A percentile compares a stretch with the other conserved stretches of the same genome.
These are phyloP conservation scores for Aspergillus heteromorphus DNA, from an alignment of 495 filamentous ascomycete genomes.

Conservation along the genomic window DNA sequence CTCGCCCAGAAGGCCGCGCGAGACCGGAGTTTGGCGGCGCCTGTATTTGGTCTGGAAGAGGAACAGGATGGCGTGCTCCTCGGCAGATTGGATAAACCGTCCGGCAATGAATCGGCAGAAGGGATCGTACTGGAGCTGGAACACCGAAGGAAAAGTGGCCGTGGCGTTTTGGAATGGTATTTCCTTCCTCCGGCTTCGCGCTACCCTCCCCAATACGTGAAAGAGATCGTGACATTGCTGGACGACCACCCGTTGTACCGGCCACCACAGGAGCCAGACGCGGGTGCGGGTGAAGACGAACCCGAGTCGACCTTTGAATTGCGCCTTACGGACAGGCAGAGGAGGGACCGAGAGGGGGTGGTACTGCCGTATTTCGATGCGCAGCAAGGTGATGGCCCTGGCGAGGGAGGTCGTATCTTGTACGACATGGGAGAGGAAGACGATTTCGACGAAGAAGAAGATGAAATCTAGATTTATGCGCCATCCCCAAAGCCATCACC, in stretches of 20 bases:
- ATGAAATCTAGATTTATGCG: slow-evolving; percentile 70
- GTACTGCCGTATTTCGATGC: slow-evolving; percentile 95
- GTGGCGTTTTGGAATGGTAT: slow-evolving; percentile 72
- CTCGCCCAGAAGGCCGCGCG: slow-evolving; percentile 61
- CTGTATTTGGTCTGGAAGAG: slow-evolving; percentile 71
- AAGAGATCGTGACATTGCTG: slow-evolving; percentile 59
- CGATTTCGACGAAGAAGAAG: slow-evolving; percentile 98
- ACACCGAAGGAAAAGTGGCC: slow-evolving; percentile 71
- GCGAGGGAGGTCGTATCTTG: slow-evolving; percentile 81
- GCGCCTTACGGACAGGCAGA: slow-evolving; percentile 84
- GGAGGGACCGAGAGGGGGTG: slow-evolving; percentile 75
- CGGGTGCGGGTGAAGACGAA: slow-evolving; percentile 37
- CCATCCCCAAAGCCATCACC: background rate
- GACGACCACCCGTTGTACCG: slow-evolving; percentile 72
- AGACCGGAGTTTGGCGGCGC: slow-evolving; percentile 63
- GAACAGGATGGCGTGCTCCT: slow-evolving; percentile 67
- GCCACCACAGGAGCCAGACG: slow-evolving; percentile 33
- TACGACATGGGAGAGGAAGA: slow-evolving; percentile 97
- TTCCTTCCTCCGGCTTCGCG: slow-evolving; percentile 50
- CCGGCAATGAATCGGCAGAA: slow-evolving; percentile 36
- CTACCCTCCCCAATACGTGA: slow-evolving; percentile 29
- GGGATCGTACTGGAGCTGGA: slow-evolving; percentile 82
- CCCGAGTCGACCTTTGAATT: slow-evolving; percentile 74
- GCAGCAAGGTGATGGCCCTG: slow-evolving; percentile 71
- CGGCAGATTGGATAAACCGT: slow-evolving; percentile 43